Conservation (phyloP, 805 yeast genomes). For the Blastobotrys peoriensis region DNA sequence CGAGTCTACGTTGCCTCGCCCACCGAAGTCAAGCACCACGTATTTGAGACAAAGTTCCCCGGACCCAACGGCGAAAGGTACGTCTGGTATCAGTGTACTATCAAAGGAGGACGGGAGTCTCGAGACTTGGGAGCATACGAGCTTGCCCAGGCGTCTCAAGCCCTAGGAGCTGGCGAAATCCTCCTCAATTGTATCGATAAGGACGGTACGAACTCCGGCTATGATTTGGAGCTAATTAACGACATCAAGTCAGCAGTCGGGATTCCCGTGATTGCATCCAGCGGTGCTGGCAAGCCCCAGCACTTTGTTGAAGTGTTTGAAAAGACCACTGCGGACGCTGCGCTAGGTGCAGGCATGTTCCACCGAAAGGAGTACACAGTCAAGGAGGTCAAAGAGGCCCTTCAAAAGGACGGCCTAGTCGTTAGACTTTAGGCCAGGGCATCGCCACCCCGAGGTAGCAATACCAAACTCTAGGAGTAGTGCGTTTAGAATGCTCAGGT, state of each 20-base stretch:
- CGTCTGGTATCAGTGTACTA: conserved; percentile 93
- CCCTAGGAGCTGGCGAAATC: conserved; percentile 94
- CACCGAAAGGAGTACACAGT: conserved; percentile 93
- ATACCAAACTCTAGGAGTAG: too few species aligned
- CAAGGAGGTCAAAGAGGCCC: conserved; percentile 66
- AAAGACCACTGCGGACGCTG: conserved; percentile 86
- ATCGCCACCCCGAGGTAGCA: too few species aligned
- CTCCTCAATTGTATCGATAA: conserved; percentile 90
- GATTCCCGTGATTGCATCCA: conserved; percentile 94
- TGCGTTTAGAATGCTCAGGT: too few species aligned
- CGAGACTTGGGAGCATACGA: conserved; percentile 90
- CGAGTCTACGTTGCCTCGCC: conserved; percentile 70
- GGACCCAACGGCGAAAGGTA: conserved; percentile 89
- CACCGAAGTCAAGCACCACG: conserved; percentile 50
- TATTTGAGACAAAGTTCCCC: conserved; percentile 54
- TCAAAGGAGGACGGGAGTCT: conserved; percentile 92
- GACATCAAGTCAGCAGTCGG: conserved; percentile 70
- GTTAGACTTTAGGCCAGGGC: conserved; percentile 40
- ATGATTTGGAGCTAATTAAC: conserved; percentile 74
- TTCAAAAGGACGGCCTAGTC: conserved; percentile 53
- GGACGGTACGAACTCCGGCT: conserved; percentile 95
- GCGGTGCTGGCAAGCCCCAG: conserved; percentile 93
- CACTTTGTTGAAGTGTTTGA: conserved; percentile 87
- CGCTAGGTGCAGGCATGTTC: conserved; percentile 98
- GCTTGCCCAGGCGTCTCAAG: conserved; percentile 81